Conservation (phyloP, 768 basidiomycete species). For the Candolleomyces aberdarensis region DNA sequence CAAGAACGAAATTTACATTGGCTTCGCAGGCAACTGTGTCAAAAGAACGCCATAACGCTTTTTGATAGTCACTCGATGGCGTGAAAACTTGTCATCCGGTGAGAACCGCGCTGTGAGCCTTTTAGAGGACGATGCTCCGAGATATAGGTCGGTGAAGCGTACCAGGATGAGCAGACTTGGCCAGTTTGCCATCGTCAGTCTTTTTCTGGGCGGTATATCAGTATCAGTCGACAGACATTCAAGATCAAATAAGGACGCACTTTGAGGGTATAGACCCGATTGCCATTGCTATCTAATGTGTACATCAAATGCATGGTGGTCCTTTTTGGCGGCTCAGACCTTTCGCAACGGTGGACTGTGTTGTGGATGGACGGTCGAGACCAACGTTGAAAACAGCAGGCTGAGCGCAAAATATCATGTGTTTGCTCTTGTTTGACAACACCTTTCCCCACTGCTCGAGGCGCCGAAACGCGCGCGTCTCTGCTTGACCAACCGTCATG, state of each 20-base stretch:
- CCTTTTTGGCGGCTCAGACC: constrained; percentile 1
- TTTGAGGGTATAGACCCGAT: constrained; percentile 90
- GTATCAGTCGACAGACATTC: neutral
- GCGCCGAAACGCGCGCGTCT: neutral
- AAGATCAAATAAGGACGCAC: constrained; percentile 39
- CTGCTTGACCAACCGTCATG: neutral
- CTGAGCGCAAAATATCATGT: neutral
- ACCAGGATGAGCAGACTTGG: constrained; percentile 98
- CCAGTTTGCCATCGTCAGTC: constrained; percentile 75
- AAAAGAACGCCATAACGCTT: constrained; percentile 86
- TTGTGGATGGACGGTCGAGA: neutral
- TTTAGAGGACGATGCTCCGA: constrained; percentile 3
- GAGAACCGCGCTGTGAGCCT: constrained; percentile 82
- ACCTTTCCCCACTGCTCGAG: neutral
- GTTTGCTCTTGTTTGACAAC: constrained; percentile 2
- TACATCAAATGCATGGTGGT: constrained; percentile 97
- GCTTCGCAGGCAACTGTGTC: constrained; percentile 87
- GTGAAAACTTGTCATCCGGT: constrained; percentile 98
- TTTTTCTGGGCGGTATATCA: constrained; percentile 59
- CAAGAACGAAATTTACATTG: constrained; percentile 51
- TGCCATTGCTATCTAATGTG: constrained; percentile 70
- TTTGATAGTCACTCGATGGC: constrained; percentile 96
- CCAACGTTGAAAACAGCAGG: neutral
- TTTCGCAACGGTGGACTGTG: neutral
- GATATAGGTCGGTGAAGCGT: constrained; percentile 18